Conservation (phyloP, 202 grass and related monocot genomes). For the Zizania palustris region DNA sequence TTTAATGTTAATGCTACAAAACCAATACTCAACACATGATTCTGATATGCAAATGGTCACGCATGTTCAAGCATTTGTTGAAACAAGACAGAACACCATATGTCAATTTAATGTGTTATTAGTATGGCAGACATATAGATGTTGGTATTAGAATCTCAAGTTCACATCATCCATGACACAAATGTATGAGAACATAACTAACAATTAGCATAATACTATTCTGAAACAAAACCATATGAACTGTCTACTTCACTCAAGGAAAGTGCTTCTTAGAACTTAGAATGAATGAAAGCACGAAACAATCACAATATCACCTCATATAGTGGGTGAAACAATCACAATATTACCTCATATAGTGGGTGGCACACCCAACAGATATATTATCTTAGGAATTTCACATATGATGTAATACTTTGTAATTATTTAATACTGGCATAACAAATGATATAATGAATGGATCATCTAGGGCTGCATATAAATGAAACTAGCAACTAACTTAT, state of each 20-base stretch:
- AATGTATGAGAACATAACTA: background rate
- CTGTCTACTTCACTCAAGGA: background rate
- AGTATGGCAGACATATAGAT: slow-evolving; percentile 24
- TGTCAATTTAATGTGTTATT: slow-evolving; percentile 22
- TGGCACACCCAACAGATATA: background rate
- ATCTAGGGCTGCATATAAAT: slow-evolving; percentile 17
- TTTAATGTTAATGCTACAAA: background rate
- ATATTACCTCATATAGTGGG: too few relatives aligned
- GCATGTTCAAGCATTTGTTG: slow-evolving; percentile 14
- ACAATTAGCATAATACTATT: background rate
- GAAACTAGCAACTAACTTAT: too few relatives aligned
- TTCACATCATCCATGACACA: background rate
- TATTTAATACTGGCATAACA: background rate
- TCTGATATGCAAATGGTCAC: slow-evolving; percentile 7
- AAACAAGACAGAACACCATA: slow-evolving; percentile 2
- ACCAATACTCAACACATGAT: background rate
- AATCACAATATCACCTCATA: slow-evolving; percentile 1
- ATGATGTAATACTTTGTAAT: background rate
- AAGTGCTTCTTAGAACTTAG: background rate
- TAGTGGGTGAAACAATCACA: too few relatives aligned
- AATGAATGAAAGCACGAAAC: background rate
- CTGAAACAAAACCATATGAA: background rate
- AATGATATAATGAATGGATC: background rate
- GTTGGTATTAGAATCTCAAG: slow-evolving; percentile 12
- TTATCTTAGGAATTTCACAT: background rate